These are phyloP conservation scores for Solanum megistacrolobum DNA, from an alignment of 257 asterid genomes.

Conservation along the genomic window DNA sequence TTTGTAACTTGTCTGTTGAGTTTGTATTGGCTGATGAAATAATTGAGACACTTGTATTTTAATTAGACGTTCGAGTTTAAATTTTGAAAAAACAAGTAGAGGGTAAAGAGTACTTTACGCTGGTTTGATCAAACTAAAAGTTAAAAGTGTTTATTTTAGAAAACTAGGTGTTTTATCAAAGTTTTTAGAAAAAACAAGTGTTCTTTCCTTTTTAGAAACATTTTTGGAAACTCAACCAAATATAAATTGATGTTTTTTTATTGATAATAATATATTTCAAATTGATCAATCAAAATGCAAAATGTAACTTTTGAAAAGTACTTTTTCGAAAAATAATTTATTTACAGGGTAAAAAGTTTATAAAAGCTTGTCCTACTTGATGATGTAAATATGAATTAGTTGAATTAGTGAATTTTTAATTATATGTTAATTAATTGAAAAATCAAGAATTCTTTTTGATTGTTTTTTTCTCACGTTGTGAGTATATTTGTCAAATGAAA, in stretches of 20 bases:
- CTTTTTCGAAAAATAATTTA: not conserved
- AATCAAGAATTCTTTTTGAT: not conserved
- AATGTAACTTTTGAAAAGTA: not conserved
- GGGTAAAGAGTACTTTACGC: fast-evolving
- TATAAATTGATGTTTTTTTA: not conserved
- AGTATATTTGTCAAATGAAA: not conserved
- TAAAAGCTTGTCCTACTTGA: not conserved
- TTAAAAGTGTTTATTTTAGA: not conserved
- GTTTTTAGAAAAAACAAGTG: not conserved
- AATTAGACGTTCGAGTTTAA: not conserved
- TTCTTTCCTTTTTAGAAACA: not conserved
- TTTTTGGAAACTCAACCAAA: not conserved
- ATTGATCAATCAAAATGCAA: not conserved
- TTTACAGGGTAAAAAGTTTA: too few species aligned
- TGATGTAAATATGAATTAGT: not conserved
- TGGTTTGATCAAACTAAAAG: not conserved
- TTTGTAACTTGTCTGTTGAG: not conserved
- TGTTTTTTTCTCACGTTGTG: not conserved
- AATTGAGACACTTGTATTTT: not conserved
- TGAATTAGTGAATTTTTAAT: not conserved
- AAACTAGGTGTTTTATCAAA: not conserved
- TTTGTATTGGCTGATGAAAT: not conserved
- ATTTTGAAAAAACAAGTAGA: not conserved
- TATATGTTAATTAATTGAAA: not conserved
- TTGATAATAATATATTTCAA: not conserved